These are phyloP conservation scores for Scedosporium aurantiacum DNA, from an alignment of 2,329 filamentous ascomycete genomes.

Conservation along the genomic window DNA sequence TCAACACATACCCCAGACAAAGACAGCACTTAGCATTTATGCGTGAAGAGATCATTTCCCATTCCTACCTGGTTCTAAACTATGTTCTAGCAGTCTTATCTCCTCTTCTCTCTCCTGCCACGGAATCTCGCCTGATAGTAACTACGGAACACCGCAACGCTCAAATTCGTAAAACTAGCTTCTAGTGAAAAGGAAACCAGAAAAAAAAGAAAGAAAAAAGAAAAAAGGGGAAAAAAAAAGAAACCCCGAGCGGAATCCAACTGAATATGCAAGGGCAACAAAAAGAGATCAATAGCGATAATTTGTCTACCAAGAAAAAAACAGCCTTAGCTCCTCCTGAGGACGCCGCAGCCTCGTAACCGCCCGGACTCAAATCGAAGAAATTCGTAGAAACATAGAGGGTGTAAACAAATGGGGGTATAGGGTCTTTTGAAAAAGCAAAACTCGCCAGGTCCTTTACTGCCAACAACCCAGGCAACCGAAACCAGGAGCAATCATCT, in stretches of 20 bases:
- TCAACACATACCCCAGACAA: not conserved
- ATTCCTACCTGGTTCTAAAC: not conserved
- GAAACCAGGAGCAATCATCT: not conserved
- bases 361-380: not conserved
- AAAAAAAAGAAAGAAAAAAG: no score
- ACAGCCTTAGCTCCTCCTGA: not conserved
- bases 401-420: not conserved
- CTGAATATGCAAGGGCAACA: not conserved
- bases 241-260: not conserved
- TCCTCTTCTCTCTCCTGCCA: no score
- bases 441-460: not conserved
- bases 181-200: no score
- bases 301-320: conserved; percentile 1
- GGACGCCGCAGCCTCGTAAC: not conserved
- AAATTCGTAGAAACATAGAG: not conserved
- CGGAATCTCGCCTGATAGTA: no score
- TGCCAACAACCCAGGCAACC: not conserved
- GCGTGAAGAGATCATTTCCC: not conserved
- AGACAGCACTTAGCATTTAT: not conserved
- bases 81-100: no score
- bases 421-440: not conserved
- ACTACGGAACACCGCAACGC: no score
- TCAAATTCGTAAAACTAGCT: no score
- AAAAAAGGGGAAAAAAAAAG: not conserved
- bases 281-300: not conserved